A percentile compares a stretch with the other conserved stretches of the same genome.
phyloP scores from a whole-genome alignment of 2,329 filamentous ascomycete species.

The Alternaria longipes region DNA sequence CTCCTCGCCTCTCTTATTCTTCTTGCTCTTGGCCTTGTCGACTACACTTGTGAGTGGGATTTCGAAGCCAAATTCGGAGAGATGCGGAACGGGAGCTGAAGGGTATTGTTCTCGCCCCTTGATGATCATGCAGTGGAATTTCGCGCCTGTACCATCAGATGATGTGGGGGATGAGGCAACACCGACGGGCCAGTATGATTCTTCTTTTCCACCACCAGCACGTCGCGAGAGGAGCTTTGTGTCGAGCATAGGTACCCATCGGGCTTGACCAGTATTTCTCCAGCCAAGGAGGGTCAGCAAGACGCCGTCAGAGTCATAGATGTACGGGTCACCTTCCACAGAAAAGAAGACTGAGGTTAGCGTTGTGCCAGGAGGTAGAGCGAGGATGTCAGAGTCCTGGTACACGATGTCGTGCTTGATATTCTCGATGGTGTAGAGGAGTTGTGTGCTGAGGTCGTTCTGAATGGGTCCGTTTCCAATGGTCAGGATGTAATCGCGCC shows the following conservation, averaged over 20 bases:
- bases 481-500: slow-evolving; percentile 95
- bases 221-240: slow-evolving; percentile 85
- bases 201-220: slow-evolving; percentile 83
- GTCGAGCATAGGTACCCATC: slow-evolving; percentile 92
- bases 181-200: slow-evolving; percentile 94
- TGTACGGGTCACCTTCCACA: slow-evolving; percentile 91
- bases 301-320: slow-evolving; percentile 93
- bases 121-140: slow-evolving; percentile 98
- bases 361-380: slow-evolving; percentile 76
- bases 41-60: slow-evolving; percentile 75
- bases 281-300: slow-evolving; percentile 89
- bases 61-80: slow-evolving; percentile 92
- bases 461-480: slow-evolving; percentile 90
- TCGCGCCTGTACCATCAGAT: slow-evolving; percentile 79
- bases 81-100: slow-evolving; percentile 87
- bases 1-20: slow-evolving; percentile 43
- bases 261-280: slow-evolving; percentile 83
- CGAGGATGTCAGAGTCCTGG: slow-evolving; percentile 92
- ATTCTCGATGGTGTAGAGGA: slow-evolving; percentile 94
- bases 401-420: slow-evolving; percentile 92
- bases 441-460: slow-evolving; percentile 77
- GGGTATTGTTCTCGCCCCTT: slow-evolving; percentile 89
- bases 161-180: slow-evolving; percentile 72
- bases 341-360: slow-evolving; percentile 91
- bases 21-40: slow-evolving; percentile 38